Conservation (phyloP, 169 alveolate genomes). For the Cryptosporidium baileyi region DNA sequence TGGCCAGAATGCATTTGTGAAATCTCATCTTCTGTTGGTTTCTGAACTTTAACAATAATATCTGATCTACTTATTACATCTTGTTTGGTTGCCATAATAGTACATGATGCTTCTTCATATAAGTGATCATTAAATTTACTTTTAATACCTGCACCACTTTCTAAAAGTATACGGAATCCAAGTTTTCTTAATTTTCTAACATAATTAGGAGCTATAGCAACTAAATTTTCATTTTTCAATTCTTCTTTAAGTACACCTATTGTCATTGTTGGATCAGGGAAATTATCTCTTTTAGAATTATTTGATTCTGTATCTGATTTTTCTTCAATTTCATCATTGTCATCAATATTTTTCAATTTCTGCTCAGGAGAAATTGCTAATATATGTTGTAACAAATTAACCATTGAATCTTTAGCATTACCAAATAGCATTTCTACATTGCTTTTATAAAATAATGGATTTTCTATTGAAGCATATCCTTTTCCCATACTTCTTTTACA, state of each 20-base stretch:
- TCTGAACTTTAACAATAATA: conserved; percentile 80
- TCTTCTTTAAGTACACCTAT: conserved; percentile 76
- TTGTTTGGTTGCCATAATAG: conserved; percentile 75
- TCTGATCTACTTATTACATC: conserved; percentile 77
- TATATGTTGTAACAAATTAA: conserved; percentile 4
- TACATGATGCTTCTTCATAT: conserved; percentile 75
- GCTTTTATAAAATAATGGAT: conserved; percentile 88
- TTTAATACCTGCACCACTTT: conserved; percentile 83
- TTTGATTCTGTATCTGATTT: conserved; percentile 26
- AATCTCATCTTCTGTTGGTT: conserved; percentile 79
- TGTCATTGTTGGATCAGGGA: conserved; percentile 66
- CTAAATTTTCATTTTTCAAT: conserved; percentile 75
- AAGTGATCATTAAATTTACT: conserved; percentile 82
- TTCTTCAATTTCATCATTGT: conserved; percentile 63
- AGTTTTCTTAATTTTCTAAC: conserved; percentile 78
- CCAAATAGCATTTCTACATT: conserved; percentile 91
- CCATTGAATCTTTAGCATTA: conserved; percentile 81
- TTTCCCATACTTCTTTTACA: conserved; percentile 90
- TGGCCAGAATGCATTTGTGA: conserved; percentile 78
- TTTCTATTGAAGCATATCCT: conserved; percentile 94
- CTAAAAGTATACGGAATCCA: conserved; percentile 84
- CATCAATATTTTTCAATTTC: background rate
- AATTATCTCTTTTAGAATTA: conserved; percentile 9
- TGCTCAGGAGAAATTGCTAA: conserved; percentile 12
- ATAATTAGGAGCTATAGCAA: conserved; percentile 85